These are phyloP conservation scores for Nelumbo lutea DNA, from an alignment of 164 flowering plant genomes.

Conservation along the genomic window DNA sequence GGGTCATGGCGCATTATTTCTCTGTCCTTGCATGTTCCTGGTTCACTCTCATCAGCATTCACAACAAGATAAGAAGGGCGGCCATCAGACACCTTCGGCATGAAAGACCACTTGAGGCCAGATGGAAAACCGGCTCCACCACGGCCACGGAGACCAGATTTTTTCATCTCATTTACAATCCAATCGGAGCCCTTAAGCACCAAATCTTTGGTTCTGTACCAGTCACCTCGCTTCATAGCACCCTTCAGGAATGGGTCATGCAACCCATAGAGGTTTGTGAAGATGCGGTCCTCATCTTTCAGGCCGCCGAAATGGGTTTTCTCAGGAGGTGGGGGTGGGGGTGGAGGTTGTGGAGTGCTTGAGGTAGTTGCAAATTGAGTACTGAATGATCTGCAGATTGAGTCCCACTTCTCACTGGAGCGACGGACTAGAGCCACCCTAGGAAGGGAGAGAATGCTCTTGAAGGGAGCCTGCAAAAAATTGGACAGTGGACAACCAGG, in stretches of 20 bases:
- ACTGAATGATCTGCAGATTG: slow-evolving; percentile 53
- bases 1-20: slow-evolving; percentile 98
- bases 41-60: slow-evolving; percentile 99
- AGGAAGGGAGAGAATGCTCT: slow-evolving; percentile 52
- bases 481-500: not conserved
- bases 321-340: slow-evolving; percentile 96
- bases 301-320: slow-evolving; percentile 95
- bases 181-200: slow-evolving; percentile 92
- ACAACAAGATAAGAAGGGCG: slow-evolving; percentile 97
- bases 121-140: slow-evolving; percentile 99
- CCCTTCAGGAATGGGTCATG: slow-evolving; percentile 95
- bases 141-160: slow-evolving; percentile 95
- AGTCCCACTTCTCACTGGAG: slow-evolving; percentile 30
- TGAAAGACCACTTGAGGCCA: slow-evolving; percentile 97
- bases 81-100: slow-evolving; percentile 97
- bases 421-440: slow-evolving; percentile 29
- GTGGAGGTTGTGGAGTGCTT: slow-evolving; percentile 75
- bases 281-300: slow-evolving; percentile 93
- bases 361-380: slow-evolving; percentile 66
- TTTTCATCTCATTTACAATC: slow-evolving; percentile 94
- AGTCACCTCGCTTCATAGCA: slow-evolving; percentile 94
- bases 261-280: slow-evolving; percentile 87
- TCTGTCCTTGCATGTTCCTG: slow-evolving; percentile 95
- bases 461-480: slow-evolving; percentile 55
- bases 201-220: slow-evolving; percentile 89